These are phyloP conservation scores for Oenanthe javanica DNA, from an alignment of 140 eudicot genomes.

Conservation along the genomic window DNA sequence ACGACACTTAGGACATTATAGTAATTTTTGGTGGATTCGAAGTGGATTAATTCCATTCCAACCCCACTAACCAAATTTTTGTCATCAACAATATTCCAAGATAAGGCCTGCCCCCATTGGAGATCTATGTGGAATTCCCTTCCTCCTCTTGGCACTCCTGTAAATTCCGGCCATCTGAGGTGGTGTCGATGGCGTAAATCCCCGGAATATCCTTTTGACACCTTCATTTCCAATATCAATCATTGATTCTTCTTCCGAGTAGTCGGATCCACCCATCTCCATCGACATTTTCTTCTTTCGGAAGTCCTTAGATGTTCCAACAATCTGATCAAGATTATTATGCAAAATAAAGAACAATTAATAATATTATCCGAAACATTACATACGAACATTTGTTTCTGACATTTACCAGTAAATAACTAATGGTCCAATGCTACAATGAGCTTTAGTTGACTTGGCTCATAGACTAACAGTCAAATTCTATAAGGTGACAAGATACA, in stretches of 20 bases:
- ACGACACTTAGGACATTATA: background rate
- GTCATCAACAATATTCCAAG: slow-evolving; percentile 16
- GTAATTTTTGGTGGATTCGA: slow-evolving; percentile 1
- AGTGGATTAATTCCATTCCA: slow-evolving; percentile 5
- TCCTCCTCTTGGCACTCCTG: slow-evolving; percentile 7
- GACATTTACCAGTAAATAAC: background rate
- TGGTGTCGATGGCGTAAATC: slow-evolving; percentile 9
- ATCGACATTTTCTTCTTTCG: slow-evolving; percentile 11
- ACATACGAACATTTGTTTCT: background rate
- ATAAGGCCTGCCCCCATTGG: slow-evolving; percentile 13
- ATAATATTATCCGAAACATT: background rate
- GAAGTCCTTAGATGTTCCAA: slow-evolving; percentile 7
- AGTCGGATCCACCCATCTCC: slow-evolving; percentile 12
- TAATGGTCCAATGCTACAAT: background rate
- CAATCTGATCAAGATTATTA: slow-evolving; percentile 1
- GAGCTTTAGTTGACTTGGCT: background rate
- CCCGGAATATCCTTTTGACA: slow-evolving; percentile 4
- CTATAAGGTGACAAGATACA: background rate
- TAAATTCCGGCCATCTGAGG: slow-evolving; percentile 10
- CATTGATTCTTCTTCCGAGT: slow-evolving; percentile 11
- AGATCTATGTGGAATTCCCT: slow-evolving; percentile 16
- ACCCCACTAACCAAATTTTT: background rate
- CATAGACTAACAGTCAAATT: background rate
- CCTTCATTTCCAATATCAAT: slow-evolving; percentile 9
- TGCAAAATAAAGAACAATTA: background rate